Evolutionary conservation across 2,329 filamentous ascomycete species (phyloP), one percentile per base, ranked within the genome.

Genomic region (Hymenoscyphus albidus): DNA sequence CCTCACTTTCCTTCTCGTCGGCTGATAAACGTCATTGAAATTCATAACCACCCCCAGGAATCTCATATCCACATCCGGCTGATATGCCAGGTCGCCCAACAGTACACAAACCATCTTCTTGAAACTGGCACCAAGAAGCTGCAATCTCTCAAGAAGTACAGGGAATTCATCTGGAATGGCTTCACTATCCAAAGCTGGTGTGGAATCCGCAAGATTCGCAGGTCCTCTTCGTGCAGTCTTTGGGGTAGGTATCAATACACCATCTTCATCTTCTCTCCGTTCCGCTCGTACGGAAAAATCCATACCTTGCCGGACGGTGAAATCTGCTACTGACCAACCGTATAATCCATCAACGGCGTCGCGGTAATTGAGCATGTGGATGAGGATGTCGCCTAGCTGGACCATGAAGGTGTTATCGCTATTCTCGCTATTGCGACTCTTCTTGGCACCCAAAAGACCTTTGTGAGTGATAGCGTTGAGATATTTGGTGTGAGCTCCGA

Each of bases 11-110:
- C 88, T 85, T 72, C 88, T 83, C 56, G 88, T 85, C 14, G 92
- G 91, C 77, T 91, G 86, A 77, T 98, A 98, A 32, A 96, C 91
- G 76, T 98, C 94, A 78, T 99, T 99, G 78, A 98, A 99, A 78
- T 98, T 99, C 92, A 99, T 98, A 51, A 95, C 91, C 58, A 98
- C 93, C 48, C 92, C 95, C 70, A 99, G 79, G 81, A 98, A 98
- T 62, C 94, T 85, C 88, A 99, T 92, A 76, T 99, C 95, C 61
- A 93, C 88, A 76, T 99, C 95, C 0, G 93, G 89, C 78, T 98
- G 94, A 78, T 96, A 94, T 9, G 92, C 90, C 68, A 99, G 77
- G 76, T 99, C 96, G 14, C 95, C 93, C 3, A 99, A 81, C 62
- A 99, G 79, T 51, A 93, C 82, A 75, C 92, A 92, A 59, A 98